Conservation (phyloP, 331 rosid species). For the Cydonia oblonga region DNA sequence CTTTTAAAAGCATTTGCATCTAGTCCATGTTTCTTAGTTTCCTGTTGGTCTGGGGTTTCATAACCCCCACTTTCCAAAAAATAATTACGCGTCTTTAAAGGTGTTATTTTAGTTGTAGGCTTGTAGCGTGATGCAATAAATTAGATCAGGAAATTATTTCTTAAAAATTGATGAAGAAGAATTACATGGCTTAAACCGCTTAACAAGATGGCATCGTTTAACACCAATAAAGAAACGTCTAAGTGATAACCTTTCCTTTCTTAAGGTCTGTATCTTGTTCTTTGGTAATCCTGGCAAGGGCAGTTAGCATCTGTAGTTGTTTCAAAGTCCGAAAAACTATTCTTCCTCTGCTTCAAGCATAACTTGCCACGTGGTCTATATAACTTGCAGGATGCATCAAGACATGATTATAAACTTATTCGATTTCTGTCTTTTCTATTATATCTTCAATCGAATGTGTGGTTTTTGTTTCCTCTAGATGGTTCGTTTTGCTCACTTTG, state of each 20-base stretch:
- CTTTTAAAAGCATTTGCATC: not conserved
- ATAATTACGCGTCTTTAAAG: not conserved
- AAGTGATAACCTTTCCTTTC: not conserved
- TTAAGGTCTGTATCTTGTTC: not conserved
- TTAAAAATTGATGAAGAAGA: not conserved
- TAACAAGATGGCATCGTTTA: not conserved
- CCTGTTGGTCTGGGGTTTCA: not conserved
- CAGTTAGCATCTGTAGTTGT: not conserved
- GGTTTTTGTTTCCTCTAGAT: not conserved
- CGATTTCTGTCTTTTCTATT: not conserved
- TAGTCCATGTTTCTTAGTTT: not conserved
- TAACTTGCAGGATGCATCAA: not conserved
- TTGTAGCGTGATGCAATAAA: not conserved
- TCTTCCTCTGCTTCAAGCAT: not conserved
- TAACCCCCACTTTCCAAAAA: not conserved
- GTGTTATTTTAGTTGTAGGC: not conserved
- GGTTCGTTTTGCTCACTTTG: not conserved
- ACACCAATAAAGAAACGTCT: not conserved
- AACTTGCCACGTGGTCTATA: not conserved
- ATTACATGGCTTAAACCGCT: not conserved
- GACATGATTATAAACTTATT: not conserved
- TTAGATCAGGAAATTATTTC: not conserved
- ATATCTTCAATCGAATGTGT: not conserved
- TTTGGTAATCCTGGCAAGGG: not conserved
- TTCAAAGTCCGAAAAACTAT: not conserved